Conservation (phyloP, 2,329 filamentous ascomycete species). For the Trichoderma koningii region DNA sequence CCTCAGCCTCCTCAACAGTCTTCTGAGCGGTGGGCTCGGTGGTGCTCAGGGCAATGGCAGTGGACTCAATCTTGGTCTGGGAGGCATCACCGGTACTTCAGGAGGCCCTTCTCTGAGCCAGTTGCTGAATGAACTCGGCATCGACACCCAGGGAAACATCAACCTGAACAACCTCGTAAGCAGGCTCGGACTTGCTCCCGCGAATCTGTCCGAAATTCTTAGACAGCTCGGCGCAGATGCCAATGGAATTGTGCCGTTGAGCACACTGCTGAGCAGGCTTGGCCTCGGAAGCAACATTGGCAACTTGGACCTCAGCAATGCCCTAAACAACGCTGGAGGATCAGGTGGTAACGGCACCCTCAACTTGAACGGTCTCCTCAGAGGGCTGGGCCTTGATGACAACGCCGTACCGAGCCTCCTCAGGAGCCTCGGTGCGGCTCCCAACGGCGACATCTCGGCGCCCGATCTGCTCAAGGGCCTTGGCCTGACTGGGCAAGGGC, state of each 20-base stretch:
- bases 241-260: background rate
- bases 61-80: background rate
- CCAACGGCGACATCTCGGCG: background rate
- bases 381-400: background rate
- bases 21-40: background rate
- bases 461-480: conserved; percentile 1
- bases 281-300: background rate
- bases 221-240: background rate
- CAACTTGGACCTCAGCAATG: background rate
- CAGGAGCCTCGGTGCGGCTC: background rate
- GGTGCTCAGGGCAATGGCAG: background rate
- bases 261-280: background rate
- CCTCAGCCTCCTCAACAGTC: background rate
- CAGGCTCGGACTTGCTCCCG: background rate
- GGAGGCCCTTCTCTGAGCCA: background rate
- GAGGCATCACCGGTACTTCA: background rate
- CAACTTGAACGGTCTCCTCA: background rate
- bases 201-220: background rate
- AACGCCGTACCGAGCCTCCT: background rate
- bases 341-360: background rate
- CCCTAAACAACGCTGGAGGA: background rate
- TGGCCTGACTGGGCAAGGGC: background rate
- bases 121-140: background rate
- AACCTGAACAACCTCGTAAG: background rate
- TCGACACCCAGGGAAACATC: background rate